Conservation (phyloP, 192 early-diverging fungal genomes). For the Gigaspora rosea region DNA sequence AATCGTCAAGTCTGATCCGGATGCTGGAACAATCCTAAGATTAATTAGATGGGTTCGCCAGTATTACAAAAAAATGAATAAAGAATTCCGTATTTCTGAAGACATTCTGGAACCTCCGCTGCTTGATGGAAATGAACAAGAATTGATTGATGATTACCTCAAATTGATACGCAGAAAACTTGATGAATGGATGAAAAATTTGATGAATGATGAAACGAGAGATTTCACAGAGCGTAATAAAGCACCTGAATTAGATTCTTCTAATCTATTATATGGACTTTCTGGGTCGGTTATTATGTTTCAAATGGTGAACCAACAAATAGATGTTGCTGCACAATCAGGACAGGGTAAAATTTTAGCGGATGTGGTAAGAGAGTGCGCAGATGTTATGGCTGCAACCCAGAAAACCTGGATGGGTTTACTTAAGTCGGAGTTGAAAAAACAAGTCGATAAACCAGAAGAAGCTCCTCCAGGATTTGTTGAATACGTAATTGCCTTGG, state of each 20-base stretch:
- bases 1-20: conserved; percentile 72
- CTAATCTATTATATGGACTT: conserved; percentile 81
- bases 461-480: conserved; percentile 84
- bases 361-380: conserved; percentile 82
- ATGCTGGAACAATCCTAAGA: conserved; percentile 85
- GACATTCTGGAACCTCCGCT: conserved; percentile 90
- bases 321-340: conserved; percentile 82
- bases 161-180: conserved; percentile 86
- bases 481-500: conserved; percentile 94
- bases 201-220: conserved; percentile 80
- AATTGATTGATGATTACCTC: conserved; percentile 86
- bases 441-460: conserved; percentile 74
- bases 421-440: conserved; percentile 71
- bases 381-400: conserved; percentile 78
- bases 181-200: conserved; percentile 89
- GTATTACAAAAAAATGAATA: conserved; percentile 88
- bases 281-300: conserved; percentile 87
- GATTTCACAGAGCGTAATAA: conserved; percentile 72
- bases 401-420: conserved; percentile 83
- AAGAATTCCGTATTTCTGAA: conserved; percentile 80
- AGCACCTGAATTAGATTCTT: conserved; percentile 72
- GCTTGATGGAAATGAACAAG: conserved; percentile 91
- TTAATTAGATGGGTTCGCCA: conserved; percentile 89
- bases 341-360: conserved; percentile 88
- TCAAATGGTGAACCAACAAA: conserved; percentile 98